Evolutionary conservation across 192 early-diverging fungal species (phyloP).

Genomic region (Jimgerdemannia lactiflua): DNA sequence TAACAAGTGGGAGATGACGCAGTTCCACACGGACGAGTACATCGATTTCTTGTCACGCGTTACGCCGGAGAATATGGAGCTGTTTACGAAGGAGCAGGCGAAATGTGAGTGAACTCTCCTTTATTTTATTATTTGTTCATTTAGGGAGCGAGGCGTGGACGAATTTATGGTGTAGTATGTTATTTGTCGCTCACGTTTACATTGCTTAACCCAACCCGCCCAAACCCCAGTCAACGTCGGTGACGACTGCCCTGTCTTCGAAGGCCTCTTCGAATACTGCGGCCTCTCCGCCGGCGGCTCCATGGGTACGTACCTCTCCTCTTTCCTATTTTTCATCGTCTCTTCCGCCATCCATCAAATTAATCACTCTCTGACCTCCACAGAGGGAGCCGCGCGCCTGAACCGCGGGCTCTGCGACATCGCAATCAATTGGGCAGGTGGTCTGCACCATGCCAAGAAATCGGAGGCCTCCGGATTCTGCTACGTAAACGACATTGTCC

Average conservation of each 20-base stretch:
- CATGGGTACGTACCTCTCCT: conserved; percentile 51
- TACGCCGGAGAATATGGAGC: conserved; percentile 73
- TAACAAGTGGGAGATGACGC: conserved; percentile 75
- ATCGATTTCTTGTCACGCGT: conserved; percentile 82
- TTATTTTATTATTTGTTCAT: background rate
- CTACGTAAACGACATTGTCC: conserved; percentile 94
- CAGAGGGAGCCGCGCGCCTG: conserved; percentile 82
- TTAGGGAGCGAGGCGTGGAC: background rate
- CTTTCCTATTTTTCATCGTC: background rate
- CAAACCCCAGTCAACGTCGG: conserved; percentile 64
- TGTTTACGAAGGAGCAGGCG: conserved; percentile 63
- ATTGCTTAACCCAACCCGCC: too few species aligned
- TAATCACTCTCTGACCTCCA: background rate
- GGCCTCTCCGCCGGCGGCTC: conserved; percentile 89
- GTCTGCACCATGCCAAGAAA: conserved; percentile 81
- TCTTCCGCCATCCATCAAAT: background rate
- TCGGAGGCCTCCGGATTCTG: conserved; percentile 92
- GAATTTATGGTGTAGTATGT: background rate
- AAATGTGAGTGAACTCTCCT: conserved; percentile 36
- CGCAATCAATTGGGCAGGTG: conserved; percentile 88
- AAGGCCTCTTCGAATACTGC: conserved; percentile 96
- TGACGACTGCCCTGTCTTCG: conserved; percentile 96
- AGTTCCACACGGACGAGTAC: conserved; percentile 94
- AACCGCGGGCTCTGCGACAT: conserved; percentile 81
- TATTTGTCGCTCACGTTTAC: too few species aligned